Base-by-base conservation (phyloP, 208 protist species). In the Trypanosoma brucei region DNA sequence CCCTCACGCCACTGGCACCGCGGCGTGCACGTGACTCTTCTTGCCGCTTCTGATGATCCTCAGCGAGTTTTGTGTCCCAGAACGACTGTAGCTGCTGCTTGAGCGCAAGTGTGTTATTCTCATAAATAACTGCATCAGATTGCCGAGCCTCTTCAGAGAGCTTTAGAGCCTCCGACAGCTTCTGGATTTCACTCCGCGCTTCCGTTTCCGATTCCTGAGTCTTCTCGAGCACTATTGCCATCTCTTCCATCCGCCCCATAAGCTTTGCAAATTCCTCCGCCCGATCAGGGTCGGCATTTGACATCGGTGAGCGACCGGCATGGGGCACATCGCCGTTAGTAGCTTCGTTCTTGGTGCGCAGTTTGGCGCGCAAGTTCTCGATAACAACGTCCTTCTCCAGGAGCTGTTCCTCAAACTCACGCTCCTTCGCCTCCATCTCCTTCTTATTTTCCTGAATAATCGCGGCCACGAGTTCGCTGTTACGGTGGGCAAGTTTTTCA, bases 391-490 rank as follows among this genome's bases (percentile, higher is more conserved):
- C 81, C 63, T 93, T 93, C 52, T 75, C 68, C 55, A 84, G 81
- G 8, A 90, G 68, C 54, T 88, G 69, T 69, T 93, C 86, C 9
- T 86, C 81, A 68, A 83, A 82, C 78, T 89, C 86, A 30, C 86
- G 83, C 69, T 93, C 86, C 75, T 86, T 89, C 22, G 83, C 83
- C 63, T 93, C 83, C 74, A 83, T 89, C 70, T 93, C 83, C 56
- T 86, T 89, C 59, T 90, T 88, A 65, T 93, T 89, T 54, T 90
- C 86, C 40, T 90, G 83, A 9, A 88, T 76, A 42, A 93, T 89
- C 50, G 86, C 86, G 13, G 83, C 80, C 63, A 93, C 84, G n/a
- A 90, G 76, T 50, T 90, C 83, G 55, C 86, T 88, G 57, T 90
- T 81, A 8, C 78, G 83, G 37, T 86, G 70, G 37, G 68, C 79